Base-by-base conservation (phyloP, 768 basidiomycete species). In the Lepiota venenata region DNA sequence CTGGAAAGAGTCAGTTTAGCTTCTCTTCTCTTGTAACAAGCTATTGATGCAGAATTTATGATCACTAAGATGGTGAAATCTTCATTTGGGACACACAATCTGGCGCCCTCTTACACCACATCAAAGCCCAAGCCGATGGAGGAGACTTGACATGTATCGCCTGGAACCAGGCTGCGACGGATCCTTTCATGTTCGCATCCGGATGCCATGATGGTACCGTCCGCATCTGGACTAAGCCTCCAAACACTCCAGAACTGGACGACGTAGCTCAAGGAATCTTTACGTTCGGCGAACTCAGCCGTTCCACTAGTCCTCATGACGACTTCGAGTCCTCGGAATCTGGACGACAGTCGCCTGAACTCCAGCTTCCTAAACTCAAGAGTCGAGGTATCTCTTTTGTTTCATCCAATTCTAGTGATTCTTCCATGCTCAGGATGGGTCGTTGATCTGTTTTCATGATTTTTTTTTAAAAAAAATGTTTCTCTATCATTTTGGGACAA, bases 41-140 rank as follows among this genome's bases (percentile, higher is more conserved):
- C 15, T 12, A n/a, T 55, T 59, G 15, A 55, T 32, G 16, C 3
- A n/a, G 53, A 16, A 47, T 27, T 41, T 42, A 20, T 56, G 32
- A 9, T 32, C 32, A 32, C 32, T 8, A 3, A 91, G 90, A 80
- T 56, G 91, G 91, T 3, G 87, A 91, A 61, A 84, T 93, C 12
- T 85, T 89, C 63, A 88, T 92, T 11, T 93, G 91, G 91, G 91
- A 93, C 62, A 81, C 84, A 56, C 88, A 91, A 69, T 87, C 86
- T 10, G 91, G 81, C 4, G 76, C 82, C 7, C 71, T 90, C 1
- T 73, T 93, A 2, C 88, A 90, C 57, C 79, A 84, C 58, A 77
- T 93, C 59, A 82, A 79, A 12, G 78, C 83, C 25, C 85, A 84
- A 63, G 73, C 71, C 12, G 76, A 80, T 27, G 78, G 81, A 3